phyloP scores from a whole-genome alignment of 495 filamentous ascomycete species.

The Aspergillus sclerotioniger region DNA sequence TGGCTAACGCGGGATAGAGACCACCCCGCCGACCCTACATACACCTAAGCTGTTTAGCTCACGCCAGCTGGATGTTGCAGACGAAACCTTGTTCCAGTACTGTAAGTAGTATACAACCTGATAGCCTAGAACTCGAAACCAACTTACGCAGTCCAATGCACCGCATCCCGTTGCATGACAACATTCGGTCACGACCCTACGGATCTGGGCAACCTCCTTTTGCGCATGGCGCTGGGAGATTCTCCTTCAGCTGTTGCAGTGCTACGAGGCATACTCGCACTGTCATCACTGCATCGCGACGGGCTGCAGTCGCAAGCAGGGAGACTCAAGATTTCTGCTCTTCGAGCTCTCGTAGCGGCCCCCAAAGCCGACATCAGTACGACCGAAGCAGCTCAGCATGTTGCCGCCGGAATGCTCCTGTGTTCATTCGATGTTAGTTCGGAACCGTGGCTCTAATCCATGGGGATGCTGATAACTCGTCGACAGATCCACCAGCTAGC shows the following conservation, averaged over 20 bases:
- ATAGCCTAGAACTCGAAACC: not conserved
- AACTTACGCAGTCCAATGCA: constrained; percentile 13
- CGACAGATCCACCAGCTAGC: constrained; percentile 12
- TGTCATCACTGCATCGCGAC: constrained; percentile 15
- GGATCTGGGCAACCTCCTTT: constrained; percentile 6
- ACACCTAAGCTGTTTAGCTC: constrained; percentile 9
- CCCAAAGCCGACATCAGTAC: constrained; percentile 5
- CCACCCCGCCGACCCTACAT: not conserved
- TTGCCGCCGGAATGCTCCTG: constrained; percentile 18
- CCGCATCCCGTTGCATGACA: constrained; percentile 9
- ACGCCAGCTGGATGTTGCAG: constrained; percentile 3
- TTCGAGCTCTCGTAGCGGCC: constrained; percentile 9
- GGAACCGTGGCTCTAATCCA: too few relatives aligned
- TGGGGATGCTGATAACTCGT: not conserved
- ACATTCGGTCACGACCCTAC: constrained; percentile 8
- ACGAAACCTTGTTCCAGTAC: constrained; percentile 8
- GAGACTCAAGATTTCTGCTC: constrained; percentile 11
- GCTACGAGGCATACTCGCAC: constrained; percentile 5
- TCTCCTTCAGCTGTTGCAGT: constrained; percentile 14
- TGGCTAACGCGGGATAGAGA: not conserved
- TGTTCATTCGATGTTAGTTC: constrained; percentile 14
- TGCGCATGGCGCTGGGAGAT: constrained; percentile 11
- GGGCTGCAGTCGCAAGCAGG: constrained; percentile 10
- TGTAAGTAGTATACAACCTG: constrained; percentile 2
- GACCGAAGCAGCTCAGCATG: constrained; percentile 12